These are phyloP conservation scores for Dioscorea cayenensis DNA, from an alignment of 116 monocot species.

Conservation along the genomic window DNA sequence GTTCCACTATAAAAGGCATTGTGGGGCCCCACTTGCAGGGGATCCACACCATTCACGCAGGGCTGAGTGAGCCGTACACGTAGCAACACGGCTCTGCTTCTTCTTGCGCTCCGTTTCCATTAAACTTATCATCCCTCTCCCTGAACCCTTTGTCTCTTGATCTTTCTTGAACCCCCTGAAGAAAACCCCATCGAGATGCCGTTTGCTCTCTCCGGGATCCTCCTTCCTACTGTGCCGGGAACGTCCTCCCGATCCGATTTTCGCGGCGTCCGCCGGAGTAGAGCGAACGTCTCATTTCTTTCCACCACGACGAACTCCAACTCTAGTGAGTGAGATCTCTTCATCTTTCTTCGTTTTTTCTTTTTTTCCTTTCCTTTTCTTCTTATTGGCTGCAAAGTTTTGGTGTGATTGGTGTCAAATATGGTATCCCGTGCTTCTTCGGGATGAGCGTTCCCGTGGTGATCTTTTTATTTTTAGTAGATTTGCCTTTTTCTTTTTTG, in stretches of 20 bases:
- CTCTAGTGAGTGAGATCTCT: neutral
- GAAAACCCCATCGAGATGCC: neutral
- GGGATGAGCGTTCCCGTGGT: too few species aligned
- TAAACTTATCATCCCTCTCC: neutral
- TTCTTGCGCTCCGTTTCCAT: neutral
- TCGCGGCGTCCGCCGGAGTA: neutral
- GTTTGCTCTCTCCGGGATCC: neutral
- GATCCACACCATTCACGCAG: too few species aligned
- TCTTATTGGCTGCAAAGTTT: neutral
- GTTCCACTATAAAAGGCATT: too few species aligned
- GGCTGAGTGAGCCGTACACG: too few species aligned
- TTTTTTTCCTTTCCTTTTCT: neutral
- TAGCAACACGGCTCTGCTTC: too few species aligned
- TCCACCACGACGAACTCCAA: neutral
- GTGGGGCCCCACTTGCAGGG: too few species aligned
- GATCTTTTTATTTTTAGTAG: too few species aligned
- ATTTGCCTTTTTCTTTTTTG: too few species aligned
- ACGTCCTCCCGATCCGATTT: neutral
- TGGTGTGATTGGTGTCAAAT: neutral
- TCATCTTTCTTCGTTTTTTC: neutral
- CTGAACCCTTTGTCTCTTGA: neutral
- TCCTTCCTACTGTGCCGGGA: neutral
- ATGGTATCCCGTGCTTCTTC: too few species aligned
- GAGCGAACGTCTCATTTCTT: neutral
- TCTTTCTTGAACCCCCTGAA: neutral